Conservation (phyloP, 2,329 filamentous ascomycete species). For the Sclerotiophoma versabilis region DNA sequence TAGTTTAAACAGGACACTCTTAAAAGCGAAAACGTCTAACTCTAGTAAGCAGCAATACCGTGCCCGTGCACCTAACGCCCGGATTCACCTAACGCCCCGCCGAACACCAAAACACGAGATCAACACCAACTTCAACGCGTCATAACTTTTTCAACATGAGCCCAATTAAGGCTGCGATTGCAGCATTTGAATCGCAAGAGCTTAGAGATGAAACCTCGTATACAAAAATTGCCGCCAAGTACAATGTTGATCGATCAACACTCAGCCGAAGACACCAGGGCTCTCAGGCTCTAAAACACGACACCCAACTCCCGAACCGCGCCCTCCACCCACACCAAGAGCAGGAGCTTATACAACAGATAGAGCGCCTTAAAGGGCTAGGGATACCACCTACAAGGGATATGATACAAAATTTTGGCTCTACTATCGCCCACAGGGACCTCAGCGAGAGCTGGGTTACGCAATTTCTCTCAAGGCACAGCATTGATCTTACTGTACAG, state of each 20-base stretch:
- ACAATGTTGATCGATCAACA: neutral
- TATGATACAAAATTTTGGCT: neutral
- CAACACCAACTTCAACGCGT: neutral
- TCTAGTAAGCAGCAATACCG: too few species aligned
- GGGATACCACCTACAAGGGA: neutral
- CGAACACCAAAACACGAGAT: too few species aligned
- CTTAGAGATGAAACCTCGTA: neutral
- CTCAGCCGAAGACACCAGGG: neutral
- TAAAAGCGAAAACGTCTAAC: too few species aligned
- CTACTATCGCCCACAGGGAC: neutral
- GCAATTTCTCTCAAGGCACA: too few species aligned
- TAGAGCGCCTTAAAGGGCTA: neutral
- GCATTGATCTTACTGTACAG: neutral
- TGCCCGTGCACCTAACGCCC: too few species aligned
- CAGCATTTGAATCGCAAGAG: neutral
- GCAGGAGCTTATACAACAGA: neutral
- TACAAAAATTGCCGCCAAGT: neutral
- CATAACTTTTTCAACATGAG: neutral
- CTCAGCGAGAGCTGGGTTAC: neutral
- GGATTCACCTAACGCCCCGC: too few species aligned
- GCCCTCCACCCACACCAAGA: neutral
- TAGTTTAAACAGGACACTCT: too few species aligned
- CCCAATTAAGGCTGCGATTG: neutral
- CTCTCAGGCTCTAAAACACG: too few species aligned
- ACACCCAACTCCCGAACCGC: neutral